Conservation (phyloP, 441 rosid species). For the Erysimum pusillum region DNA sequence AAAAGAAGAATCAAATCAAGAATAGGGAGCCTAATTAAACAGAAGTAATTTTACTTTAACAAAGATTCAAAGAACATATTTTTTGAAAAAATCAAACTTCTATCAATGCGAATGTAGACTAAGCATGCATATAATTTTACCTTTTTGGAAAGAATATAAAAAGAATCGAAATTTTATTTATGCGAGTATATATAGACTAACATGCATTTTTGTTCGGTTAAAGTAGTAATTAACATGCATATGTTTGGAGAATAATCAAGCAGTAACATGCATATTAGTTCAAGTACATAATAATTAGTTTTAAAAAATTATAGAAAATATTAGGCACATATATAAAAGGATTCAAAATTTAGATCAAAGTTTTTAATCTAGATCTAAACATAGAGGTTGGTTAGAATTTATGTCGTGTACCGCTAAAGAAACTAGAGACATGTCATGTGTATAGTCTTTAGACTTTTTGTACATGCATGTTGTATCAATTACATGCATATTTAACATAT, state of each 20-base stretch:
- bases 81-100: constrained; percentile 1
- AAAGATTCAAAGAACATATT: background rate
- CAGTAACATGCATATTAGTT: constrained; percentile 43
- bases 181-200: constrained; percentile 24
- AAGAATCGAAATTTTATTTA: background rate
- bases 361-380: constrained; percentile 41
- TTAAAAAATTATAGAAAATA: background rate
- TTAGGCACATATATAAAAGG: background rate
- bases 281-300: background rate
- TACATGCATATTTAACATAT: constrained; percentile 33
- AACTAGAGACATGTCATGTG: constrained; percentile 50
- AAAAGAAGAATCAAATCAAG: constrained; percentile 36
- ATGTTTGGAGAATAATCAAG: constrained; percentile 25
- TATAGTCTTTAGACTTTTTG: constrained; percentile 37
- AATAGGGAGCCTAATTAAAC: constrained; percentile 29
- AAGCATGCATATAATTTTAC: constrained; percentile 9
- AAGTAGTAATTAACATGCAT: constrained; percentile 46
- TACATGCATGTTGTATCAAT: constrained; percentile 35
- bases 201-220: constrained; percentile 31
- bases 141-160: background rate
- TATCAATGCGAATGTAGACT: constrained; percentile 19
- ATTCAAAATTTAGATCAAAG: constrained; percentile 24
- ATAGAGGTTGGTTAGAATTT: constrained; percentile 48
- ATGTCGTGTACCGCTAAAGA: constrained; percentile 41
- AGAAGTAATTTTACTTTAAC: constrained; percentile 14